Conservation (phyloP, 257 asterid genomes). For the Forsythia suspensa region DNA sequence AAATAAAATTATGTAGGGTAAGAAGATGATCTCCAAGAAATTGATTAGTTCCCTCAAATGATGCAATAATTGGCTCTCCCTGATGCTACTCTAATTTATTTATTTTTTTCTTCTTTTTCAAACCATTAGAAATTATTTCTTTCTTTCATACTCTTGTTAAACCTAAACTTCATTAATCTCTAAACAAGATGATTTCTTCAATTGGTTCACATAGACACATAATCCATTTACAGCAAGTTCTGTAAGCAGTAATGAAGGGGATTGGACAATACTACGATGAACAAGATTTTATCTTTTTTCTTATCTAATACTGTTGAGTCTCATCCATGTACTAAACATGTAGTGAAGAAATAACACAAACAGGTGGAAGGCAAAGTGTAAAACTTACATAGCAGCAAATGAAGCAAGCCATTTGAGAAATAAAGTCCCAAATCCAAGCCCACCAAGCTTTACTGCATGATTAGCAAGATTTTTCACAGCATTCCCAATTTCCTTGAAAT, state of each 20-base stretch:
- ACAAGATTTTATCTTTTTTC: too few relatives aligned
- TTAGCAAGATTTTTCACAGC: slow-evolving; percentile 59
- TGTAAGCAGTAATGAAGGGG: too few relatives aligned
- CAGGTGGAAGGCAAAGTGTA: background rate
- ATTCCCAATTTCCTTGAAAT: slow-evolving; percentile 58
- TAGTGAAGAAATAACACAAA: background rate
- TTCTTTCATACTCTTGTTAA: background rate
- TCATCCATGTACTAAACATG: background rate
- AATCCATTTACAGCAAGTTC: background rate
- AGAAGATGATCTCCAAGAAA: too few relatives aligned
- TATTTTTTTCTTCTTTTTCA: background rate
- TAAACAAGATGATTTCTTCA: background rate
- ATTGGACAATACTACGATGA: background rate
- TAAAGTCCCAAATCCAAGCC: slow-evolving; percentile 70
- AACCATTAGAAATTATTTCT: too few relatives aligned
- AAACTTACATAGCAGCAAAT: slow-evolving; percentile 74
- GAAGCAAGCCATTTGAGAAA: slow-evolving; percentile 78
- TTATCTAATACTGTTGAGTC: background rate
- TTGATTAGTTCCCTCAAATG: too few relatives aligned
- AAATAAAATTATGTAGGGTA: too few relatives aligned
- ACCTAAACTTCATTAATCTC: background rate
- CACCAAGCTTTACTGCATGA: slow-evolving; percentile 67
- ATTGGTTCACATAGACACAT: background rate
- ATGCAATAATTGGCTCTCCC: too few relatives aligned
- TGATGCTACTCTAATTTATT: too few relatives aligned